A percentile compares a stretch with the other conserved stretches of the same genome.
phyloP scores from a whole-genome alignment of 1,139 yeast species.

The Lodderomyces metapsilosis region DNA sequence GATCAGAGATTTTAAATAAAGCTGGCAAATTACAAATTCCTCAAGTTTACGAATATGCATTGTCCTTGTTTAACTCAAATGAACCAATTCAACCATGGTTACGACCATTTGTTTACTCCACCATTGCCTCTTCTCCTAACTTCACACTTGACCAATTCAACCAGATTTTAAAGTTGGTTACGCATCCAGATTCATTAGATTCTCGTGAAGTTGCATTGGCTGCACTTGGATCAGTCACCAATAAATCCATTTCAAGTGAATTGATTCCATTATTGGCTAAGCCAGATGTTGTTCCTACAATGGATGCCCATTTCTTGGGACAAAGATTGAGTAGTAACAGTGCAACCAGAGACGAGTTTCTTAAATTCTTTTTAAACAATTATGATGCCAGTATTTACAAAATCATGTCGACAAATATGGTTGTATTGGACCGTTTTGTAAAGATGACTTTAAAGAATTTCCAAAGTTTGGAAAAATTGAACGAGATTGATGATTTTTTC shows the following conservation, averaged over 20 bases:
- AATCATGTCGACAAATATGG: conserved; percentile 54
- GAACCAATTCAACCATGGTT: conserved; percentile 48
- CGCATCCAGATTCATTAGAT: conserved; percentile 60
- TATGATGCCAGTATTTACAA: conserved; percentile 47
- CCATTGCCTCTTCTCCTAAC: conserved; percentile 45
- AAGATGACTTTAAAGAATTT: conserved; percentile 51
- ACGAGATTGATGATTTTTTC: conserved; percentile 48
- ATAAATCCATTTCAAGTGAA: conserved; percentile 31
- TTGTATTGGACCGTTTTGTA: conserved; percentile 63
- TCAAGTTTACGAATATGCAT: conserved; percentile 49
- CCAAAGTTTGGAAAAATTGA: conserved; percentile 39
- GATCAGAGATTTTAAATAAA: conserved; percentile 48
- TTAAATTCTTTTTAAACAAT: conserved; percentile 56
- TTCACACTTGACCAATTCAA: conserved; percentile 45
- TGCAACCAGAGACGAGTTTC: conserved; percentile 47
- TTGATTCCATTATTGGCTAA: conserved; percentile 42
- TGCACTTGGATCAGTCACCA: conserved; percentile 59
- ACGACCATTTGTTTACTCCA: conserved; percentile 51
- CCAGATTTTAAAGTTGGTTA: conserved; percentile 48
- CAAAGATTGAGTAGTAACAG: conserved; percentile 38
- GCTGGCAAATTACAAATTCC: conserved; percentile 53
- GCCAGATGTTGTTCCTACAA: conserved; percentile 53
- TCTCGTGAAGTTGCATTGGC: conserved; percentile 63
- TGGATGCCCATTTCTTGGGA: conserved; percentile 67
- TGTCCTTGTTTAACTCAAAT: conserved; percentile 35